Evolutionary conservation across 768 basidiomycete genomes (phyloP).

Genomic region (Boletus insuetus): DNA sequence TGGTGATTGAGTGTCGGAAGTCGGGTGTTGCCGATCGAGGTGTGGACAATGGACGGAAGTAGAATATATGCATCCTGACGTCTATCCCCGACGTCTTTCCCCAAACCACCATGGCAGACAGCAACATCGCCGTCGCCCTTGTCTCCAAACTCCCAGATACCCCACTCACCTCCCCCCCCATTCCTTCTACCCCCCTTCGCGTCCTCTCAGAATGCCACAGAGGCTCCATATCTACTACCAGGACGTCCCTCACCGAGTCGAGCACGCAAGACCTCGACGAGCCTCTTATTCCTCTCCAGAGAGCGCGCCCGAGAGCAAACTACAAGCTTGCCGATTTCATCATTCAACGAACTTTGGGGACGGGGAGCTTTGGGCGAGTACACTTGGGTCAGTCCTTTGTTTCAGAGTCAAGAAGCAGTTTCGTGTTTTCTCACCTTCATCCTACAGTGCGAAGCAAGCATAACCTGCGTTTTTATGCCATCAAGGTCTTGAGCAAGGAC

Average conservation of each 20-base stretch:
- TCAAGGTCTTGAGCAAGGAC: constrained; percentile 93
- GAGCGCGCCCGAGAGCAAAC: constrained; percentile 54
- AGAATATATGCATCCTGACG: constrained; percentile 5
- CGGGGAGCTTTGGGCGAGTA: constrained; percentile 97
- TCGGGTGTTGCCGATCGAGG: constrained; percentile 21
- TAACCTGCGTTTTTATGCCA: constrained; percentile 93
- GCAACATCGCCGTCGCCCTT: too few species aligned
- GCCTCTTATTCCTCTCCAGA: constrained; percentile 32
- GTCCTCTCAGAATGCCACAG: constrained; percentile 50
- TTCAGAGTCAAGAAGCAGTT: too few species aligned
- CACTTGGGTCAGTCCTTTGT: constrained; percentile 59
- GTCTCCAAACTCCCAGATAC: constrained; percentile 3
- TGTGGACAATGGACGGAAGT: constrained; percentile 19
- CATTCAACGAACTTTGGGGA: constrained; percentile 82
- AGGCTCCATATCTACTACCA: constrained; percentile 63
- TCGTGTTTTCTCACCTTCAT: not conserved
- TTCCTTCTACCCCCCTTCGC: constrained; percentile 18
- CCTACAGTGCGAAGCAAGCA: constrained; percentile 80
- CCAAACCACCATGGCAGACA: constrained; percentile 20
- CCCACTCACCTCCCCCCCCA: not conserved
- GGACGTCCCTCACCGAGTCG: constrained; percentile 57
- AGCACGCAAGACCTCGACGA: constrained; percentile 41
- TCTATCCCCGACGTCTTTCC: constrained; percentile 9
- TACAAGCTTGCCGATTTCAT: constrained; percentile 77
- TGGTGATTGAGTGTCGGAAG: not conserved